Evolutionary conservation across 306 rosid genomes (phyloP), one percentile per base, ranked within the genome.

Genomic region (Heteromeles arbutifolia): DNA sequence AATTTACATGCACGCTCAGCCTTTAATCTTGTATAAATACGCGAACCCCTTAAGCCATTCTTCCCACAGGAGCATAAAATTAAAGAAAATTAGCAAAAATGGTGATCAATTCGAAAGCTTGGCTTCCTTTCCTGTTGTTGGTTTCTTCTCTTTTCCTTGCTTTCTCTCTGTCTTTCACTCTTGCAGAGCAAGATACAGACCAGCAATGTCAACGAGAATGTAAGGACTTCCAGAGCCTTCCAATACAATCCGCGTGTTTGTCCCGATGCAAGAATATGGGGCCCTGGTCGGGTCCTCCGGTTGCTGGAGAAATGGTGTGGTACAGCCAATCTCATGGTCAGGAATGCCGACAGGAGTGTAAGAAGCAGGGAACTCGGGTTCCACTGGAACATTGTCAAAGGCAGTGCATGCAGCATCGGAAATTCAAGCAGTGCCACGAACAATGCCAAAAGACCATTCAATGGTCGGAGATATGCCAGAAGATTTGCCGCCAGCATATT

Each of bases 81-180:
- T 64, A 64, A 62, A 64, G 43, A 21, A 64, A 64, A 2, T 31
- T 29, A 14, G 6, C 6, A 44, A 44, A 15, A 68, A 81, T 81
- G 84, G 78, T 44, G 64, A 72, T 57, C 63, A 14, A 62, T 62
- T 26, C 31, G 7, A 72, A 57, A 19, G 69, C 56, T 21, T 72
- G 58, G 63, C 39, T 72, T 41, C 73, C 74, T 37, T 41, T 72
- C 73, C 65, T 62, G 2, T 57, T 72, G 12, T 76, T 81, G 57
- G 44, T 52, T 14, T 76, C 56, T 11, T 10, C 81, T 44, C 65
- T 72, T 45, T 59, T 76, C 44, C 74, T 81, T 67, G 78, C 74
- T 28, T 62, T 62, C 28, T 65, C 26, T 18, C 24, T 65, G 64
- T 59, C 73, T 43, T 68, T 41, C 45, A 56, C 44, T 65, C 71